phyloP scores from a whole-genome alignment of 1,284 basidiomycete species.

The Fomitopsis palustris region DNA sequence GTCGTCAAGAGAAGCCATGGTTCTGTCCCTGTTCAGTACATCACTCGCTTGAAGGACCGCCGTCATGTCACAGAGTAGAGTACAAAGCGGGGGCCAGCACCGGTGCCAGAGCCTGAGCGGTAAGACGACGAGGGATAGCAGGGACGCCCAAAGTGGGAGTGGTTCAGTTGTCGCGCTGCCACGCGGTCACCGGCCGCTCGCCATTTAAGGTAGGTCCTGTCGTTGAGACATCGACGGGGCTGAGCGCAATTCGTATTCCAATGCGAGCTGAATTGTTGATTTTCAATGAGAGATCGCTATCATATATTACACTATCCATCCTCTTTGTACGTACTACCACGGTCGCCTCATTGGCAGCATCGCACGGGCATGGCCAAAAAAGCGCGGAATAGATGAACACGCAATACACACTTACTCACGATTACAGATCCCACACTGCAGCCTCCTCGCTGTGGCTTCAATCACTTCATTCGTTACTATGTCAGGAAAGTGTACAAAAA shows the following conservation, averaged over 20 bases:
- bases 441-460: too few relatives aligned
- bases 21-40: slow-evolving; percentile 52
- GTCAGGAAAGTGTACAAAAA: slow-evolving; percentile 25
- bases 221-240: background rate
- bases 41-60: slow-evolving; percentile 61
- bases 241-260: background rate
- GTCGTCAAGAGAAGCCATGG: slow-evolving; percentile 59
- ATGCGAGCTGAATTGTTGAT: too few relatives aligned
- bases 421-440: too few relatives aligned
- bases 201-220: background rate
- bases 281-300: too few relatives aligned
- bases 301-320: too few relatives aligned
- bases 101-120: slow-evolving; percentile 19
- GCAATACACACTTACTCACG: too few relatives aligned
- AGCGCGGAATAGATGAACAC: too few relatives aligned
- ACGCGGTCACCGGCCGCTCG: slow-evolving; percentile 18
- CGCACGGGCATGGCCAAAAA: too few relatives aligned
- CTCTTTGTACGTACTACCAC: too few relatives aligned
- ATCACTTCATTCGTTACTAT: too few relatives aligned
- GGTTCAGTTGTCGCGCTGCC: slow-evolving; percentile 23
- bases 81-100: slow-evolving; percentile 22
- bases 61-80: slow-evolving; percentile 46
- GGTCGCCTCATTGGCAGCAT: too few relatives aligned
- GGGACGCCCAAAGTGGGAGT: slow-evolving; percentile 6
- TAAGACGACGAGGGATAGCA: slow-evolving; percentile 14